Evolutionary conservation across 2,329 filamentous ascomycete genomes (phyloP), one percentile per base, ranked within the genome.

Genomic region (Malbranchea zuffiana): DNA sequence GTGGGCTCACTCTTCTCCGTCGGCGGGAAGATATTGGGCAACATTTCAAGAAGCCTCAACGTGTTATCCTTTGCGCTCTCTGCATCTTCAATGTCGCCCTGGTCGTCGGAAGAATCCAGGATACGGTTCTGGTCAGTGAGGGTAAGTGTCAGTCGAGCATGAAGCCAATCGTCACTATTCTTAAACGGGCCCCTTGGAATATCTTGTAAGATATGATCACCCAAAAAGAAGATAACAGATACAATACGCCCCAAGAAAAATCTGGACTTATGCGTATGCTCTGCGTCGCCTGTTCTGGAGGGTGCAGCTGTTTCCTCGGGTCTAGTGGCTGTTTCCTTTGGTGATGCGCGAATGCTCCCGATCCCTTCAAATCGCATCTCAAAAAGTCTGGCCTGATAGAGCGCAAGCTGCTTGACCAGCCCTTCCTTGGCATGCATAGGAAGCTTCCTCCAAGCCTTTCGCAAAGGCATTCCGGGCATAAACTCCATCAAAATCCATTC

Each of bases 181-280:
- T 21, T n/a, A 18, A 40, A 40, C 7, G 37, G 37, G 3, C 62
- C 62, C 3, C 60, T 52, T 1, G 49, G 39, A 5, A 63, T 38
- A n/a, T 36, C 46, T 13, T 60, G 58, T 11, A 50, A 30, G 20
- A 52, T 47, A 49, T 53, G 21, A 48, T 45, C 34, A 1, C 54
- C 57, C 44, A 46, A 48, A 43, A 63, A 60, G 46, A 65, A 60
- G 7, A 48, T 43, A 6, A 37, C 38, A 2, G 54, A 55, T 5
- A 63, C 54, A 3, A 63, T 44, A 10, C 41, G 49, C 3, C 52
- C 52, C 2, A 52, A 27, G 1, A 26, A 40, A 6, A 44, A 40
- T 7, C 7, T n/a, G n/a, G 7, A 25, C 7, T 25, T 7, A 7
- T 7, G 23, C 23, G 23, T n/a, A 7, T 7, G 23, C 23, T 25